phyloP scores from a whole-genome alignment of 2,329 filamentous ascomycete genomes.

The Metarhizium album region DNA sequence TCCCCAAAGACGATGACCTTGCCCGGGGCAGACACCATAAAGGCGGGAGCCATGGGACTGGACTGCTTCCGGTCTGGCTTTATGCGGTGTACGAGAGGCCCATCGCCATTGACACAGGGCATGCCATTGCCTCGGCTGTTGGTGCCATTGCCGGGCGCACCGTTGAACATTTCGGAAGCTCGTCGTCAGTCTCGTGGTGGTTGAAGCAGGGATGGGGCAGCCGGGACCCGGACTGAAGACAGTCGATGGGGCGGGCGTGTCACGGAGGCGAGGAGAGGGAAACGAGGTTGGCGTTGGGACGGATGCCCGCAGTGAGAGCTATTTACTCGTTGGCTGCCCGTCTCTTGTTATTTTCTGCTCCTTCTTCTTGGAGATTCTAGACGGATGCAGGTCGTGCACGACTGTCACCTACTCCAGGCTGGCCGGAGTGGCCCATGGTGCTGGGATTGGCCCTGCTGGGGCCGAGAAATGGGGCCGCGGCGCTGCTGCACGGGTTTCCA shows the following conservation, averaged over 20 bases:
- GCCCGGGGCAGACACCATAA: slow-evolving; percentile 96
- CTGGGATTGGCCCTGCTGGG: too few species aligned
- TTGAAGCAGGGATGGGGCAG: too few species aligned
- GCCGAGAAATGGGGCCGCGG: background rate
- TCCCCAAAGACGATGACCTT: slow-evolving; percentile 99
- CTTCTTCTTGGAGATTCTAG: too few species aligned
- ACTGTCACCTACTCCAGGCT: too few species aligned
- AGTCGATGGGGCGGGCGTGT: too few species aligned
- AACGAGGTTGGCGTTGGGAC: too few species aligned
- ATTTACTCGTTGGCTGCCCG: too few species aligned
- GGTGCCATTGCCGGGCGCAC: slow-evolving; percentile 6
- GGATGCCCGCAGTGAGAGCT: too few species aligned
- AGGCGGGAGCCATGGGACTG: slow-evolving; percentile 67
- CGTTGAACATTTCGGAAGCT: slow-evolving; percentile 10
- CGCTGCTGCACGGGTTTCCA: background rate
- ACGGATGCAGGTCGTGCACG: background rate
- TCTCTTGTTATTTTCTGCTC: too few species aligned
- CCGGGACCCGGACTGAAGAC: too few species aligned
- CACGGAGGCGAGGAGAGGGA: too few species aligned
- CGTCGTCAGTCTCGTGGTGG: background rate
- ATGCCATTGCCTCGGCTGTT: slow-evolving; percentile 16
- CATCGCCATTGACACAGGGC: slow-evolving; percentile 24
- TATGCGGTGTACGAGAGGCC: slow-evolving; percentile 22
- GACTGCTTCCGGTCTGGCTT: slow-evolving; percentile 45
- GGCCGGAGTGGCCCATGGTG: too few species aligned